Base-by-base conservation (phyloP, 768 basidiomycete species). In the Sutorius australiensis region DNA sequence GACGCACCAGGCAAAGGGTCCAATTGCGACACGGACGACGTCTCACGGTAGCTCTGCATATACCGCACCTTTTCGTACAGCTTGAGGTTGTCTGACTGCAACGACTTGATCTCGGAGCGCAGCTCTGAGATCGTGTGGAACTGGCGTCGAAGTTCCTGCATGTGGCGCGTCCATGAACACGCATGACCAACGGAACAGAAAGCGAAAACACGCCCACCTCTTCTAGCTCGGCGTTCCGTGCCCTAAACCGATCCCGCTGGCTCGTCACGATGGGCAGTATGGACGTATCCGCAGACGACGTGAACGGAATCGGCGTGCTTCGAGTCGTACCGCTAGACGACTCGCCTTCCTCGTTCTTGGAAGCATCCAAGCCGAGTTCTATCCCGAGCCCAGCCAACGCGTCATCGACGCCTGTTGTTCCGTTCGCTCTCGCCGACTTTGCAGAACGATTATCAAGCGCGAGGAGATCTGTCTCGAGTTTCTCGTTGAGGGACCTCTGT, bases 21-120 rank as follows among this genome's bases (percentile, higher is more conserved):
- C 46, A 87, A 77, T 59, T 89, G 87, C 21, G 83, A 81, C 13
- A 81, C 78, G 6, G 73, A 69, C 28, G 79, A 73, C 34, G 91
- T 88, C 64, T 93, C 90, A 16, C 90, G 81, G 64, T 98, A 99
- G 56, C 88, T 92, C 68, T 98, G 95, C 86, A 98, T 97, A 68
- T 98, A 98, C 55, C 95, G 85, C 47, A 98, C 95, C 75, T 98
- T 99, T 72, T 98, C 97, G 71, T 98, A 98, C 54, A 98, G 75
- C 69, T 99, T 98, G 41, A 99, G 81, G 67, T 98, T 99, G 71
- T 98, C 97, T 1, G 86, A 79, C 71, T 98, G 95, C 36, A 99
- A 78, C 50, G 82, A 83, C 68, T 95, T 93, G 72, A 94, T 85
- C 72, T 98, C 97, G 24, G 84, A 73, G 16, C 95, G 86, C n/a